phyloP scores from a whole-genome alignment of 2,329 filamentous ascomycete species.

The Scorias spongiosa region DNA sequence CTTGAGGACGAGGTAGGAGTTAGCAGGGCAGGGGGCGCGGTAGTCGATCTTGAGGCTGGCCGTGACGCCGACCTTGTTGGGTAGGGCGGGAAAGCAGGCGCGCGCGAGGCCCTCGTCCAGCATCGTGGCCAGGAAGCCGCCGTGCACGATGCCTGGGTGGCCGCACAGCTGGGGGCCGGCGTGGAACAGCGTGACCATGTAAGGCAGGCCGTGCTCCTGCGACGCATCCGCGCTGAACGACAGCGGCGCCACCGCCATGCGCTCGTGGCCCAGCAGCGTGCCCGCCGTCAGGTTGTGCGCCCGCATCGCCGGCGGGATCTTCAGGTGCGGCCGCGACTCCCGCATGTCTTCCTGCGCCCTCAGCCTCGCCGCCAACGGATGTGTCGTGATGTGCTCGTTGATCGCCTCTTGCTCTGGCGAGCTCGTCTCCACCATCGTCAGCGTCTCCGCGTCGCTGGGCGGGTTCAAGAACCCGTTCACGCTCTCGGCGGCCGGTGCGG shows the following conservation, averaged over 20 bases:
- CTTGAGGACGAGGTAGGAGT: constrained; percentile 59
- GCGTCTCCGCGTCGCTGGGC: constrained; percentile 57
- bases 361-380: constrained; percentile 57
- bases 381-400: constrained; percentile 58
- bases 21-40: constrained; percentile 61
- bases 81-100: constrained; percentile 76
- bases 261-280: constrained; percentile 57
- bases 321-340: constrained; percentile 74
- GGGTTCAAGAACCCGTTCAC: constrained; percentile 37
- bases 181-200: constrained; percentile 53
- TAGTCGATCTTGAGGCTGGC: constrained; percentile 76
- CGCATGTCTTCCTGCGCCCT: constrained; percentile 50
- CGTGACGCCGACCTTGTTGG: constrained; percentile 73
- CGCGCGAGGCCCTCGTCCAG: constrained; percentile 79
- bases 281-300: constrained; percentile 68
- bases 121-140: constrained; percentile 79
- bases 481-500: constrained; percentile 36
- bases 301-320: constrained; percentile 58
- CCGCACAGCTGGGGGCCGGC: constrained; percentile 71
- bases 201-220: constrained; percentile 36
- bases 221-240: constrained; percentile 47
- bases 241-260: constrained; percentile 67
- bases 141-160: constrained; percentile 81
- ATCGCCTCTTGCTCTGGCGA: constrained; percentile 41
- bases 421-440: constrained; percentile 46